phyloP scores from a whole-genome alignment of 768 basidiomycete genomes.

The Galerina marginata region DNA sequence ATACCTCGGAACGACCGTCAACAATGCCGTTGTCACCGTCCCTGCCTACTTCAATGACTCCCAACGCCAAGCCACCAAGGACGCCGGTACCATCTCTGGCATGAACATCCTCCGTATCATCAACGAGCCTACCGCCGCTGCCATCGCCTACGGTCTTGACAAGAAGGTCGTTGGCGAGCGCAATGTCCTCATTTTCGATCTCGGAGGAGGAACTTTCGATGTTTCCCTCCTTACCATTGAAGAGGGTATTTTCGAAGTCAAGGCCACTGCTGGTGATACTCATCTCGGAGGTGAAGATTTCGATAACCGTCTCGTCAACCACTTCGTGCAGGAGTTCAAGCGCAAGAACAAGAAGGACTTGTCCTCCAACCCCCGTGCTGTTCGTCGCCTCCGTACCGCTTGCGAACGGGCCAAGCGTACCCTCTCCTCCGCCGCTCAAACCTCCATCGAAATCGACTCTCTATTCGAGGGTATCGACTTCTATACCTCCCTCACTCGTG shows the following conservation, averaged over 20 bases:
- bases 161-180: slow-evolving; percentile 90
- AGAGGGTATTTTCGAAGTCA: slow-evolving; percentile 98
- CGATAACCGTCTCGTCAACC: slow-evolving; percentile 96
- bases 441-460: slow-evolving; percentile 97
- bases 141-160: slow-evolving; percentile 98
- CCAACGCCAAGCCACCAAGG: slow-evolving; percentile 98
- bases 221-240: slow-evolving; percentile 95
- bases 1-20: slow-evolving; percentile 84
- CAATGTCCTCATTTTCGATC: slow-evolving; percentile 97
- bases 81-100: slow-evolving; percentile 93
- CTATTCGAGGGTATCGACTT: slow-evolving; percentile 98
- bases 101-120: slow-evolving; percentile 97
- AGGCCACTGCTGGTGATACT: slow-evolving; percentile 97
- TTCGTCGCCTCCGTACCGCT: slow-evolving; percentile 95
- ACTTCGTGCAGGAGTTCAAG: slow-evolving; percentile 97
- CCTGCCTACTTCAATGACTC: slow-evolving; percentile 99
- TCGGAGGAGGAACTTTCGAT: slow-evolving; percentile 98
- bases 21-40: slow-evolving; percentile 94
- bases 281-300: slow-evolving; percentile 99
- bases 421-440: slow-evolving; percentile 94
- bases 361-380: slow-evolving; percentile 90
- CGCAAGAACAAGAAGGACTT: slow-evolving; percentile 98
- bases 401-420: slow-evolving; percentile 99
- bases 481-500: slow-evolving; percentile 97
- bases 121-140: slow-evolving; percentile 98